Conservation (phyloP, 768 basidiomycete genomes). For the Suillus subalutaceus region DNA sequence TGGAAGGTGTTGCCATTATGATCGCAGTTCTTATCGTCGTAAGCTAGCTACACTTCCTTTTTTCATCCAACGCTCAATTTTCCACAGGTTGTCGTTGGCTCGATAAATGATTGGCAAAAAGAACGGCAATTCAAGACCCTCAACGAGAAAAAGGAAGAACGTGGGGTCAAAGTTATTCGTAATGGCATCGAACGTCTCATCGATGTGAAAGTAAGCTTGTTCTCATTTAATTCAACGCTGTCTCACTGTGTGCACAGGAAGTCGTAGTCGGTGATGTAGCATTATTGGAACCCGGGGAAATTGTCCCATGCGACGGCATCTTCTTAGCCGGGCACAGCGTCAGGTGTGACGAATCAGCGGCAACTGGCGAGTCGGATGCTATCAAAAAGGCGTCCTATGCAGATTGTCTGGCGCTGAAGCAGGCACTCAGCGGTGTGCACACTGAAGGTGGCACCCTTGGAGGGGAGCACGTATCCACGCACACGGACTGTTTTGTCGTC, state of each 20-base stretch:
- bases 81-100: slow-evolving; percentile 80
- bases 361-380: slow-evolving; percentile 95
- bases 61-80: slow-evolving; percentile 3
- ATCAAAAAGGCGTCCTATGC: slow-evolving; percentile 86
- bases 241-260: slow-evolving; percentile 50
- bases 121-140: slow-evolving; percentile 92
- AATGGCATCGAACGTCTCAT: slow-evolving; percentile 69
- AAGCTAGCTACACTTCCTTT: slow-evolving; percentile 28
- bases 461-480: slow-evolving; percentile 38
- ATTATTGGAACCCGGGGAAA: slow-evolving; percentile 91
- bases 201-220: slow-evolving; percentile 69
- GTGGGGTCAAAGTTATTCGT: slow-evolving; percentile 83
- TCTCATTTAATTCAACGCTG: background rate
- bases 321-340: slow-evolving; percentile 93
- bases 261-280: slow-evolving; percentile 95
- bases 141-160: slow-evolving; percentile 95
- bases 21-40: slow-evolving; percentile 77
- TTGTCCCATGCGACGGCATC: slow-evolving; percentile 94
- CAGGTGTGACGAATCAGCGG: slow-evolving; percentile 93
- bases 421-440: slow-evolving; percentile 29
- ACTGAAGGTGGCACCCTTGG: slow-evolving; percentile 27
- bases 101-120: slow-evolving; percentile 98
- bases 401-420: slow-evolving; percentile 62
- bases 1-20: slow-evolving; percentile 88
- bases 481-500: slow-evolving; percentile 90